Conservation (phyloP, 2,329 filamentous ascomycete genomes). For the Colletotrichum sublineola region DNA sequence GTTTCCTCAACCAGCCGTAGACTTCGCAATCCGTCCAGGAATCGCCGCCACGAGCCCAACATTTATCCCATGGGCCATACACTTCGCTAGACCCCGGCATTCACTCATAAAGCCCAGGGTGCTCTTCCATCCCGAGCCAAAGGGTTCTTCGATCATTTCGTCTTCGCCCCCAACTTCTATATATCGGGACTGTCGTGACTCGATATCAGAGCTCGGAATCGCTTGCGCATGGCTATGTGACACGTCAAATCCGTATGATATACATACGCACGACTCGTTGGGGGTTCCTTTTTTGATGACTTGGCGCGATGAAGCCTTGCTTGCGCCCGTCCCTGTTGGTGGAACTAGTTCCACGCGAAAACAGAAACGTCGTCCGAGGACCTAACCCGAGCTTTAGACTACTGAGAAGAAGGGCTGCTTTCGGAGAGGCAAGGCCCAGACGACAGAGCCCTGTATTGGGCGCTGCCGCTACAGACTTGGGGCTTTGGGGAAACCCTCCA, state of each 20-base stretch:
- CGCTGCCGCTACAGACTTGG: conserved; percentile 1
- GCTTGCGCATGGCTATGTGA: background rate
- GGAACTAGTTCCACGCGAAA: background rate
- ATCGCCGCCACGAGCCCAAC: background rate
- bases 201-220: background rate
- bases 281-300: background rate
- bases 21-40: background rate
- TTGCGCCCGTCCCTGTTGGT: background rate
- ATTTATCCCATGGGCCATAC: background rate
- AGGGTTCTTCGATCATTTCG: conserved; percentile 20
- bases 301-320: background rate
- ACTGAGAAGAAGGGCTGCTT: conserved; percentile 1
- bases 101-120: background rate
- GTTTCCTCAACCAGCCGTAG: background rate
- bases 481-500: background rate
- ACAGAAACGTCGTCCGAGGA: background rate
- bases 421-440: background rate
- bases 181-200: conserved; percentile 8
- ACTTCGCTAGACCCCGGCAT: background rate
- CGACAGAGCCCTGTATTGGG: background rate
- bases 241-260: conserved; percentile 26
- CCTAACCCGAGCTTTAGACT: too few species aligned
- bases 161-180: conserved; percentile 25
- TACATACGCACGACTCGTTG: background rate
- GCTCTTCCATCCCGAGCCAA: conserved; percentile 8